phyloP scores from a whole-genome alignment of 2,329 filamentous ascomycete genomes.

The Paraphaeosphaeria sporulosa region DNA sequence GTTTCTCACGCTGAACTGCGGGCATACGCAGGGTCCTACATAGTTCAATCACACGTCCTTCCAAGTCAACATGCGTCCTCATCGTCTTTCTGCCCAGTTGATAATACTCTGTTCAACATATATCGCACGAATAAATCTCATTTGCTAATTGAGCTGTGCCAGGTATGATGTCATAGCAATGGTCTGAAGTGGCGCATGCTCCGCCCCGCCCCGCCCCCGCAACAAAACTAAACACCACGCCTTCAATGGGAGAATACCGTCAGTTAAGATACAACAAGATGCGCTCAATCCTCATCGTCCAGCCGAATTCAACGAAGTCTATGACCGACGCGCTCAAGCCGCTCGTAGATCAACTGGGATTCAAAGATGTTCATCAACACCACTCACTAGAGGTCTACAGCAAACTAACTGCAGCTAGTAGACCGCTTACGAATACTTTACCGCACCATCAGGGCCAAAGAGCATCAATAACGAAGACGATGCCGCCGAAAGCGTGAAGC shows the following conservation, averaged over 20 bases:
- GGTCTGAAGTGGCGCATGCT: not conserved
- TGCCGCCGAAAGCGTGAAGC: slow-evolving; percentile 67
- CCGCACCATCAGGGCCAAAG: slow-evolving; percentile 69
- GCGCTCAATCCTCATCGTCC: slow-evolving; percentile 71
- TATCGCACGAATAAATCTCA: not conserved
- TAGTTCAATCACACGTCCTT: slow-evolving; percentile 21
- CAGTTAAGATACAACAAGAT: slow-evolving; percentile 39
- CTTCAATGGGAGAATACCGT: slow-evolving; percentile 37
- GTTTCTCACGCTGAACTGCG: not conserved
- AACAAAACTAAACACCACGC: slow-evolving; percentile 2
- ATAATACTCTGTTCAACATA: not conserved
- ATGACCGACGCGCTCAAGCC: slow-evolving; percentile 75
- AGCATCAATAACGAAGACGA: slow-evolving; percentile 82
- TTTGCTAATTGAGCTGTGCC: not conserved
- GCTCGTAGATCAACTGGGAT: slow-evolving; percentile 54
- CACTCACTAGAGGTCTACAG: slow-evolving; percentile 32
- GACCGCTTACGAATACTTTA: slow-evolving; percentile 68
- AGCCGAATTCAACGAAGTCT: slow-evolving; percentile 76
- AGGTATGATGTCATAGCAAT: not conserved
- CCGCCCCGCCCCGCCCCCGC: slow-evolving; percentile 5
- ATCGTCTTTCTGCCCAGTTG: not conserved
- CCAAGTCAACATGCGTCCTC: not conserved
- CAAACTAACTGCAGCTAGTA: slow-evolving; percentile 53
- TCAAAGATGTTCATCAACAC: slow-evolving; percentile 51
- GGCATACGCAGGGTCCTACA: not conserved